phyloP scores from a whole-genome alignment of 345 rosid genomes.

The Odontarrhena argentea region DNA sequence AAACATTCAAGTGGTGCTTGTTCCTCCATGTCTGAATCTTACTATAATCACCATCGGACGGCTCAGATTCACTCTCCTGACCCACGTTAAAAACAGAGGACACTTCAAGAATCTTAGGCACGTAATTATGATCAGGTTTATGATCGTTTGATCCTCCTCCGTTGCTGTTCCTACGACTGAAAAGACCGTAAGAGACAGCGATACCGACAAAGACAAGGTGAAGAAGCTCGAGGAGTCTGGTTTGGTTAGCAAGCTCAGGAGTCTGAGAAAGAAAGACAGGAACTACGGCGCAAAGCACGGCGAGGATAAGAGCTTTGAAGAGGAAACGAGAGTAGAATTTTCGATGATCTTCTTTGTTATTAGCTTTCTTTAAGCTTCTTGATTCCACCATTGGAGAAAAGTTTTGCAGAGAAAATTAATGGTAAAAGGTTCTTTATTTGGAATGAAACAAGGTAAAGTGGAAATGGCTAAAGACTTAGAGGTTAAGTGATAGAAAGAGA shows the following conservation, averaged over 20 bases:
- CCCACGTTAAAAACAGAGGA: constrained; percentile 90
- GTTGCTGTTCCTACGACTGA: constrained; percentile 67
- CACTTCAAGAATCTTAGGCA: constrained; percentile 78
- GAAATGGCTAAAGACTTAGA: constrained; percentile 46
- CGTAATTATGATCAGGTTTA: constrained; percentile 44
- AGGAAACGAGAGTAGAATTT: constrained; percentile 62
- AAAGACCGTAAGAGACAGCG: constrained; percentile 96
- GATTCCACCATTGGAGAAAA: constrained; percentile 65
- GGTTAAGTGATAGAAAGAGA: constrained; percentile 43
- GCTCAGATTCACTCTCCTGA: constrained; percentile 38
- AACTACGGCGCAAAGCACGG: constrained; percentile 49
- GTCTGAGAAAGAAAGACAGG: constrained; percentile 80
- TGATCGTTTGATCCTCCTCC: constrained; percentile 46
- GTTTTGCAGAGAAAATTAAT: constrained; percentile 8
- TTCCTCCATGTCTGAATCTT: constrained; percentile 79
- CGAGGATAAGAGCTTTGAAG: constrained; percentile 61
- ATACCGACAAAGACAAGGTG: constrained; percentile 91
- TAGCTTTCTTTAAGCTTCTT: constrained; percentile 42
- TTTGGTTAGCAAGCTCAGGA: constrained; percentile 82
- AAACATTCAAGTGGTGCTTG: constrained; percentile 62
- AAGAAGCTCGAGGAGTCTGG: constrained; percentile 76
- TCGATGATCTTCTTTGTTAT: constrained; percentile 42
- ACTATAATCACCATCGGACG: constrained; percentile 36
- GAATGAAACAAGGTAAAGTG: constrained; percentile 32
- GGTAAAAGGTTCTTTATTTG: constrained; percentile 33